Percentiles rank a stretch among this genome's conserved stretches.
Evolutionary conservation across 164 flowering plant genomes (phyloP).

Genomic region (Kalanchoe fedtschenkoi): DNA sequence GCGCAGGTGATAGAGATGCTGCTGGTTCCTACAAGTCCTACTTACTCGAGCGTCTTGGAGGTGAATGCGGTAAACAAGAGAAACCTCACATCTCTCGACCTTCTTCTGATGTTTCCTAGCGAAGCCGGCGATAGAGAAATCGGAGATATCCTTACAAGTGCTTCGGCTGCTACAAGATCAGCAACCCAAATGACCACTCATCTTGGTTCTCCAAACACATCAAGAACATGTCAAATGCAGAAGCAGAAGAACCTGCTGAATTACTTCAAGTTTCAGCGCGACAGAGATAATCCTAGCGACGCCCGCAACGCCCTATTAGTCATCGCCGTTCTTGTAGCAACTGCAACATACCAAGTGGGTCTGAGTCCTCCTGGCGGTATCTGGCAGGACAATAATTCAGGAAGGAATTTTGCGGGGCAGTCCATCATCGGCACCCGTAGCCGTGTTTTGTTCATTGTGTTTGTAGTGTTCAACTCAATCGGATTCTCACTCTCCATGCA

Average conservation of each 20-base stretch:
- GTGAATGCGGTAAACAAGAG: constrained; percentile 22
- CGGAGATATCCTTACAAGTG: neutral
- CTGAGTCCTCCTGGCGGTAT: constrained; percentile 21
- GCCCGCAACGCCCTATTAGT: constrained; percentile 17
- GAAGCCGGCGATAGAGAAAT: constrained; percentile 14
- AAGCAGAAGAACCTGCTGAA: neutral
- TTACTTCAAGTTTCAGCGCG: constrained; percentile 18
- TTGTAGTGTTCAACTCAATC: constrained; percentile 14
- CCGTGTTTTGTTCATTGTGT: constrained; percentile 1
- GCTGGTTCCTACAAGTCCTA: neutral
- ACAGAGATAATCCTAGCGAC: constrained; percentile 21
- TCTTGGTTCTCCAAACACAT: neutral
- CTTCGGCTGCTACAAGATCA: constrained; percentile 1
- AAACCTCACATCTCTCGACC: constrained; percentile 27
- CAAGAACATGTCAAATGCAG: neutral
- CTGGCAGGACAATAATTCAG: constrained; percentile 13
- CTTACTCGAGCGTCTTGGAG: constrained; percentile 5
- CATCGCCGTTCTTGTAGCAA: constrained; percentile 21
- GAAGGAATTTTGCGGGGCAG: constrained; percentile 6
- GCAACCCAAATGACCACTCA: neutral
- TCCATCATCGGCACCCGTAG: constrained; percentile 10
- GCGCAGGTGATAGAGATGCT: constrained; percentile 3
- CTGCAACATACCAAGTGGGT: constrained; percentile 22
- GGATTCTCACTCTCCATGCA: constrained; percentile 11
- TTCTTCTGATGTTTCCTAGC: constrained; percentile 9